phyloP scores from a whole-genome alignment of 2,329 filamentous ascomycete species.

The Epichloe sylvatica region DNA sequence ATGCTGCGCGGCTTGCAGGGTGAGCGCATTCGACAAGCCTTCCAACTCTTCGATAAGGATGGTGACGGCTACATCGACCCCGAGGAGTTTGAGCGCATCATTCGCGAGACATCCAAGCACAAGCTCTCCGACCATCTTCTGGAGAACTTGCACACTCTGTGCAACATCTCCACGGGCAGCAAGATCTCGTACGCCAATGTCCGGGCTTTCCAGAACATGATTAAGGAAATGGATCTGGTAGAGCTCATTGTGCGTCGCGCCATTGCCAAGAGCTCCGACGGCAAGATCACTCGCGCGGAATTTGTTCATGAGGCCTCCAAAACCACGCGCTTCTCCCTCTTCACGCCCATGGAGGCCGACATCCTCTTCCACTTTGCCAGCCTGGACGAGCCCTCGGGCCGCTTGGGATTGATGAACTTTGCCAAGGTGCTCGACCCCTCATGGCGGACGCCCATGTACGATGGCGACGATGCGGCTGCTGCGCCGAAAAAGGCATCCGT shows the following conservation, averaged over 20 bases:
- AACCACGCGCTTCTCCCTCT: slow-evolving; percentile 84
- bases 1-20: slow-evolving; percentile 94
- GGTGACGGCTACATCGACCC: slow-evolving; percentile 91
- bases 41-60: slow-evolving; percentile 81
- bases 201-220: slow-evolving; percentile 93
- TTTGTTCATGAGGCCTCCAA: slow-evolving; percentile 89
- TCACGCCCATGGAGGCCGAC: slow-evolving; percentile 97
- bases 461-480: slow-evolving; percentile 30
- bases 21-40: slow-evolving; percentile 89
- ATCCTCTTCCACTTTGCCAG: slow-evolving; percentile 98
- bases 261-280: slow-evolving; percentile 67
- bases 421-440: slow-evolving; percentile 88
- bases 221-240: slow-evolving; percentile 93
- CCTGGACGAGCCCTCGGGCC: slow-evolving; percentile 75
- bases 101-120: slow-evolving; percentile 80
- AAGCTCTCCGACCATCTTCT: slow-evolving; percentile 96
- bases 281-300: slow-evolving; percentile 85
- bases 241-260: slow-evolving; percentile 87
- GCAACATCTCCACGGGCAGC: slow-evolving; percentile 81
- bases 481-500: slow-evolving; percentile 23
- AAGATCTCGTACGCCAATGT: slow-evolving; percentile 98
- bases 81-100: slow-evolving; percentile 92
- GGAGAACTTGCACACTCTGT: slow-evolving; percentile 78
- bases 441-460: slow-evolving; percentile 56
- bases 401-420: slow-evolving; percentile 72